Evolutionary conservation across 2,329 filamentous ascomycete genomes (phyloP).

Genomic region (Claviceps sorghi): DNA sequence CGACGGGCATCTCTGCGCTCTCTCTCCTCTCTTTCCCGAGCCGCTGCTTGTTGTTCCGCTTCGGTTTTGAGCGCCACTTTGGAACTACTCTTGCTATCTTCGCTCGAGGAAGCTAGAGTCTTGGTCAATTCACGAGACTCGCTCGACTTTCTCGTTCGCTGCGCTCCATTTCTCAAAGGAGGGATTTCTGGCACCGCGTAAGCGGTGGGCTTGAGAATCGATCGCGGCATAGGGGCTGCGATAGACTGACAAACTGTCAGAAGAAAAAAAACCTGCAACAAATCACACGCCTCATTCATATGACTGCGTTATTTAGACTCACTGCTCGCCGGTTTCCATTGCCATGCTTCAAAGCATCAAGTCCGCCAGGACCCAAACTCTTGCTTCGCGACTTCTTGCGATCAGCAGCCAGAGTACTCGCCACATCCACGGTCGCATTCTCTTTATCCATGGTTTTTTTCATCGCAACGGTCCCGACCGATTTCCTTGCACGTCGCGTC

Average conservation of each 20-base stretch:
- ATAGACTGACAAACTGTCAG: constrained; percentile 31
- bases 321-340: constrained; percentile 71
- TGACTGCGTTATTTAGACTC: constrained; percentile 15
- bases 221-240: constrained; percentile 41
- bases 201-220: constrained; percentile 71
- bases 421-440: constrained; percentile 57
- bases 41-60: constrained; percentile 55
- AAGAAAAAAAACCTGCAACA: no score
- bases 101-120: constrained; percentile 8
- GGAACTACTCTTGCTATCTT: constrained; percentile 23
- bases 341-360: constrained; percentile 65
- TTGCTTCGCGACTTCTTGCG: constrained; percentile 75
- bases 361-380: constrained; percentile 82
- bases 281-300: neutral
- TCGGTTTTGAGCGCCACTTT: constrained; percentile 54
- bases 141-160: neutral
- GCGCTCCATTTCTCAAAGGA: constrained; percentile 34
- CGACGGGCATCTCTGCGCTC: constrained; percentile 75
- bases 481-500: constrained; percentile 50
- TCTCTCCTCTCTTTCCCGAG: constrained; percentile 53
- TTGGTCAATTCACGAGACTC: constrained; percentile 5
- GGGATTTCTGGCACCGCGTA: constrained; percentile 53
- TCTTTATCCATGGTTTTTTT: constrained; percentile 53
- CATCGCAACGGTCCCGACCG: constrained; percentile 45
- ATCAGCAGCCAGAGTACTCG: constrained; percentile 34